Evolutionary conservation across 495 filamentous ascomycete genomes (phyloP), one percentile per base, ranked within the genome.

Genomic region (Neurospora intermedia): DNA sequence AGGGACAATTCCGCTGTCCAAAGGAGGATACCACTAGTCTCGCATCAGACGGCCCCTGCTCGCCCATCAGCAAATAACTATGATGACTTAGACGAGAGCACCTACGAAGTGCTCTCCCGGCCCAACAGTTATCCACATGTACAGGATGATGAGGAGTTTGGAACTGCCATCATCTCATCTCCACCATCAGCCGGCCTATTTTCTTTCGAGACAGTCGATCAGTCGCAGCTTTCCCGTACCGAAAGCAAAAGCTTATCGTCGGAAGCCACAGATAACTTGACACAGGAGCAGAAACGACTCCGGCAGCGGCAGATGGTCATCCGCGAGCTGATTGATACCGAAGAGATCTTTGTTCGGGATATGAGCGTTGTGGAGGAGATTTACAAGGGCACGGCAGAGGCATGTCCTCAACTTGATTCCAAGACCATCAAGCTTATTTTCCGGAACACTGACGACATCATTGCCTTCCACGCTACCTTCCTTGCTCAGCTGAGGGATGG

Each of bases 331-430:
- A 88, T 97, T 46, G 93, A 97, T 76, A 99, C 96, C 4, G 96
- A 99, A 78, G 88, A 91, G 40, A 88, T 89, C 18, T 98, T 94
- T 80, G 87, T 93, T 66, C 87, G 91, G 74, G 96, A 99, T 81
- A 95, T 99, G 93, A 97, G 92, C 76, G 93, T 99, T 46, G 90
- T 96, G 7, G 92, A 96, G 77, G 93, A 97, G 77, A 97, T 98
- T 62, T 99, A 98, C 84, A 96, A 94, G 81, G 93, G 91, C n/a
- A 98, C 96, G 0, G 93, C 93, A 0, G 91, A 91, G 74, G 90
- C 93, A 20, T 91, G 91, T 69, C 87, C 93, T 23, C 88, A 92
- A 70, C 86, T 98, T n/a, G 92, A 91, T 38, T 80, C 85, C 20
- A 91, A 94, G 66, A 96, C 97, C 72, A 89, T 96, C 73, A 96